Evolutionary conservation across 2,329 filamentous ascomycete species (phyloP), one percentile per base, ranked within the genome.

Genomic region (Chalara sp.): DNA sequence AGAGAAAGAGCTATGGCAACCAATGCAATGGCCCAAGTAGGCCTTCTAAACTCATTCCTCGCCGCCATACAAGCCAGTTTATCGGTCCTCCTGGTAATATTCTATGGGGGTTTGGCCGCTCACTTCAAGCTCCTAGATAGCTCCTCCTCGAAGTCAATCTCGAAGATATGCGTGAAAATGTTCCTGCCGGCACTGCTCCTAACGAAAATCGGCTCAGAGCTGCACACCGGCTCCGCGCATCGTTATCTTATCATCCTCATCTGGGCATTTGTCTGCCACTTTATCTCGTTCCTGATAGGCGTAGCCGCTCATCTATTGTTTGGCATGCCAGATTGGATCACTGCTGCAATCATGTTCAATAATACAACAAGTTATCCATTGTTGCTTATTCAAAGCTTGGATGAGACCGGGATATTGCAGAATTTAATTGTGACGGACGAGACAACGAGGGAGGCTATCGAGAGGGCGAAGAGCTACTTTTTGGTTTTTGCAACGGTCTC

Each of bases 401-500:
- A 62, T 33, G 57, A 54, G 30, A 58, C 82, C 0, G 80, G 79
- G 2, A 78, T 84, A 30, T 67, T 86, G 6, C 63, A 71, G 29
- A 63, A 70, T 2, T 68, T 84, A 13, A 63, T 73, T 1, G 53
- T 53, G 54, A 66, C 53, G 56, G 73, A 57, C 58, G 72, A 63
- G 69, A 76, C 56, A 63, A 70, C 68, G 2, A 58, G 65, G 2
- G 68, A 69, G 3, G 79, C 78, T 0, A 68, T 85, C 10, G 73
- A 78, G 48, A 71, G 82, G 7, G 81, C 81, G 6, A 80, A 84
- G 61, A 79, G 78, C 11, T 86, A 84, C 63, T 84, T 86, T 59
- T 67, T 86, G 4, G 76, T 86, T 52, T 84, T 81, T 56, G 76
- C 81, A 4, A 84, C 83, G 49, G 71, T 86, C 7, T 76, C 74